These are phyloP conservation scores for Pestalotiopsis sp. DNA, from an alignment of 2,329 filamentous ascomycete genomes.

Conservation along the genomic window DNA sequence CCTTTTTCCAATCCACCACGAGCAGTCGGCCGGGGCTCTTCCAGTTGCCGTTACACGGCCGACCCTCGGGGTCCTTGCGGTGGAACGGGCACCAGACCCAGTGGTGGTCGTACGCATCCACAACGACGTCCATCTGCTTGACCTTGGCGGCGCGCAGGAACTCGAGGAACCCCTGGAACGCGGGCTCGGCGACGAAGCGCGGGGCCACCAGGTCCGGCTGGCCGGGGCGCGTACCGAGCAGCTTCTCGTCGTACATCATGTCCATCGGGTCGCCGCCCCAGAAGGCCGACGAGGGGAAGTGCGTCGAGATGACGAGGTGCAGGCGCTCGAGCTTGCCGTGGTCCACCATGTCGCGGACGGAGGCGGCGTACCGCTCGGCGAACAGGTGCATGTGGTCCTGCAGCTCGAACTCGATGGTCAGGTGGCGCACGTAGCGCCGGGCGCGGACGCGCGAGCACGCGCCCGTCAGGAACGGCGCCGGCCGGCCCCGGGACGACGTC, in stretches of 20 bases:
- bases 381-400: constrained; percentile 24
- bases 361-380: constrained; percentile 19
- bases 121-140: constrained; percentile 19
- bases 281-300: constrained; percentile 27
- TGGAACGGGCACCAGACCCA: constrained; percentile 31
- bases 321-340: constrained; percentile 24
- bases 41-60: constrained; percentile 25
- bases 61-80: constrained; percentile 18
- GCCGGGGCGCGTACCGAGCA: constrained; percentile 14
- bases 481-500: constrained; percentile 16
- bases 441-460: constrained; percentile 22
- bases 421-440: constrained; percentile 25
- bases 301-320: constrained; percentile 23
- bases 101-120: constrained; percentile 25
- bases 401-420: constrained; percentile 25
- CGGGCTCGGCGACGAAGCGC: constrained; percentile 22
- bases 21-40: constrained; percentile 20
- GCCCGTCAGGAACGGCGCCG: constrained; percentile 22
- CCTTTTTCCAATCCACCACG: constrained; percentile 21
- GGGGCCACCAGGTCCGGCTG: constrained; percentile 21
- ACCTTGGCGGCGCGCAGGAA: constrained; percentile 22
- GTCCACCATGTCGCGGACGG: constrained; percentile 26
- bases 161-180: constrained; percentile 31
- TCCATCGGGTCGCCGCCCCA: constrained; percentile 21
- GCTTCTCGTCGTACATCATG: constrained; percentile 17